Evolutionary conservation across 306 rosid species (phyloP), one percentile per base, ranked within the genome.

Genomic region (Delonix regia): DNA sequence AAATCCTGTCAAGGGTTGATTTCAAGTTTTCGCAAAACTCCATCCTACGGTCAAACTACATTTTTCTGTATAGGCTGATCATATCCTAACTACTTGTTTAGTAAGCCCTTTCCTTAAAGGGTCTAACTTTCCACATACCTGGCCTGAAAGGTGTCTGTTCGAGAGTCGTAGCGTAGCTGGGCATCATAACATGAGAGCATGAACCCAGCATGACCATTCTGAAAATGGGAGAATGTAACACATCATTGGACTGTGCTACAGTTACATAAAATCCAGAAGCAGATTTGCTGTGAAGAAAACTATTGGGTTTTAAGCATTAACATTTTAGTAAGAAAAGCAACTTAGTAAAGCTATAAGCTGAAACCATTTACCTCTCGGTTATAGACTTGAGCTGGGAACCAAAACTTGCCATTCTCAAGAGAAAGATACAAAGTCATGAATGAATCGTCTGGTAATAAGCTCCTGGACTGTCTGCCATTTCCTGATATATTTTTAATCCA

Each of bases 321-420:
- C 6, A 63, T 14, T 30, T 30, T 5, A 27, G 55, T 13, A 39
- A 55, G 34, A 3, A 52, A 27, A 49, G 36, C 4, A 28, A 30
- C 53, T 4, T 11, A 15, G 5, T 56, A 28, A 22, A 9, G 62
- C 19, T 14, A 48, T 57, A 38, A 51, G 67, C 6, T 45, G 27
- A 77, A 79, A 80, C 59, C 15, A 82, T 69, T 74, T 86, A 95
- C 99, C 97, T 93, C 98, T 10, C 99, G 90, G 79, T 96, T 96
- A 80, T 88, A 96, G 80, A 96, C 99, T 87, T 96, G 99, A 74
- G 94, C 96, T 30, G 98, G 99, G 77, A 96, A 96, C 97, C 97
- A 96, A 80, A 91, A 82, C 65, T 76, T 79, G 41, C 98, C 97
- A 74, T 66, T 85, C 79, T 93, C 93, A 74, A 96, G 99, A 69